phyloP scores from a whole-genome alignment of 768 basidiomycete genomes.

The Rhodotorula babjevae region DNA sequence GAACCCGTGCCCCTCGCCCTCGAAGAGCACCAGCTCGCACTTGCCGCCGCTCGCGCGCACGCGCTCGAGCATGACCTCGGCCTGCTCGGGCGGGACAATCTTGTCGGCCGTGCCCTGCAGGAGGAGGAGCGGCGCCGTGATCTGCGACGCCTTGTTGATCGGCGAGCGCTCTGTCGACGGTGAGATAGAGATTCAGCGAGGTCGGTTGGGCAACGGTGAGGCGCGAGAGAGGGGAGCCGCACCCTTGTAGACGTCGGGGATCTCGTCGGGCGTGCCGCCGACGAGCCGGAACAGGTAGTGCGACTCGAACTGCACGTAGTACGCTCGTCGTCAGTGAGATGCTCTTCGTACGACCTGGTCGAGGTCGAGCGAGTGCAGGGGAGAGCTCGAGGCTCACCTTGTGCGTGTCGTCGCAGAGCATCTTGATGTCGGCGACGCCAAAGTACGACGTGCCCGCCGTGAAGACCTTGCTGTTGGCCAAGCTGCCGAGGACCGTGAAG shows the following conservation, averaged over 20 bases:
- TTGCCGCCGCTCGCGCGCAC: constrained; percentile 54
- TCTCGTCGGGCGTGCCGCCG: constrained; percentile 56
- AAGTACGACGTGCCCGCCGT: constrained; percentile 63
- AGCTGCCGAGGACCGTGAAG: constrained; percentile 58
- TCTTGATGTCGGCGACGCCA: constrained; percentile 63
- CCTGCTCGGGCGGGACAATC: constrained; percentile 66
- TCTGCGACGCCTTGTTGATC: constrained; percentile 59
- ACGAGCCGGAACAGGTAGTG: constrained; percentile 59
- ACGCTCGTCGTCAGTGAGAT: too few species aligned
- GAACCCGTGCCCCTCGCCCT: constrained; percentile 66
- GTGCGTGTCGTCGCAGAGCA: constrained; percentile 62
- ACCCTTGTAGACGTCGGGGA: constrained; percentile 58
- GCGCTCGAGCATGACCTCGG: constrained; percentile 57
- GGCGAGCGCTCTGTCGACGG: constrained; percentile 55
- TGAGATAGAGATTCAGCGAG: too few species aligned
- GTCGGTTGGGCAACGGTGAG: too few species aligned
- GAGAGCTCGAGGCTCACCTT: constrained; percentile 45
- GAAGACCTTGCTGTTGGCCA: constrained; percentile 54
- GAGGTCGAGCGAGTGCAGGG: background rate
- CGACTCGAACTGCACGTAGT: constrained; percentile 25
- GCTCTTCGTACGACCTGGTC: too few species aligned
- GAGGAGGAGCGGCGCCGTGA: constrained; percentile 61
- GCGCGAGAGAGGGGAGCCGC: background rate
- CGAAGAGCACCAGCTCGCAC: constrained; percentile 60
- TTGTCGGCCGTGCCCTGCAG: constrained; percentile 63